Evolutionary conservation across 1,284 basidiomycete genomes (phyloP).

Genomic region (Trichosporon inkin): DNA sequence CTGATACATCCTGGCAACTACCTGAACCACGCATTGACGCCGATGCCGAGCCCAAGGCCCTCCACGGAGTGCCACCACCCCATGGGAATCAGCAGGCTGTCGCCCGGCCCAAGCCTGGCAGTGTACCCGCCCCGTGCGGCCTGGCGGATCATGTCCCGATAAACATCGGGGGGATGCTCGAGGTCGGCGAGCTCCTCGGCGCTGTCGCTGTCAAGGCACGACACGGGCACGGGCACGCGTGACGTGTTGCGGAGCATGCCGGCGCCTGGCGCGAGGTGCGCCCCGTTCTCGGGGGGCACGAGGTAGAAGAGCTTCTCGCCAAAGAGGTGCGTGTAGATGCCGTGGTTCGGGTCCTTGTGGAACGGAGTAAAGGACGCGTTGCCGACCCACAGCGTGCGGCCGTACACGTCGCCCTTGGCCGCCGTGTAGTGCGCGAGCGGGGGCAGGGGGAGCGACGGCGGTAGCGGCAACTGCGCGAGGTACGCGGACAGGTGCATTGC

Average conservation of each 20-base stretch:
- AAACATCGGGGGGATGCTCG: not conserved
- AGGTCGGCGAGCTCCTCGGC: not conserved
- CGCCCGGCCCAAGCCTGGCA: constrained; percentile 32
- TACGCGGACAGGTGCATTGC: constrained; percentile 22
- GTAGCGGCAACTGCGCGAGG: constrained; percentile 43
- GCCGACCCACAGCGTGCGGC: constrained; percentile 45
- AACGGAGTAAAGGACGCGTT: constrained; percentile 41
- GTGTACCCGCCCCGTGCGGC: constrained; percentile 30
- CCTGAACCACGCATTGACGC: constrained; percentile 46
- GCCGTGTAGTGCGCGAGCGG: constrained; percentile 30
- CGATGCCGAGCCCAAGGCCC: constrained; percentile 30
- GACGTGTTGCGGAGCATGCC: constrained; percentile 25
- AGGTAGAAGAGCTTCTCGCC: constrained; percentile 42
- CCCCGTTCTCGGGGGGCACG: constrained; percentile 31
- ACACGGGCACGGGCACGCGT: constrained; percentile 34
- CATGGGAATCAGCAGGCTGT: constrained; percentile 42
- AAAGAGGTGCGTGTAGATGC: constrained; percentile 42
- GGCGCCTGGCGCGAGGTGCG: constrained; percentile 21
- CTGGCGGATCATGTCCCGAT: not conserved
- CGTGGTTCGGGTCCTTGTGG: constrained; percentile 44
- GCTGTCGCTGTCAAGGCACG: constrained; percentile 12
- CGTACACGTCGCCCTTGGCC: constrained; percentile 32
- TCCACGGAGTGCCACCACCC: constrained; percentile 48
- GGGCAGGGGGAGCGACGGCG: constrained; percentile 23
- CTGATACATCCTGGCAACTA: constrained; percentile 13